phyloP scores from a whole-genome alignment of 192 early-diverging fungal species.

The Helicostylum pulchrum region DNA sequence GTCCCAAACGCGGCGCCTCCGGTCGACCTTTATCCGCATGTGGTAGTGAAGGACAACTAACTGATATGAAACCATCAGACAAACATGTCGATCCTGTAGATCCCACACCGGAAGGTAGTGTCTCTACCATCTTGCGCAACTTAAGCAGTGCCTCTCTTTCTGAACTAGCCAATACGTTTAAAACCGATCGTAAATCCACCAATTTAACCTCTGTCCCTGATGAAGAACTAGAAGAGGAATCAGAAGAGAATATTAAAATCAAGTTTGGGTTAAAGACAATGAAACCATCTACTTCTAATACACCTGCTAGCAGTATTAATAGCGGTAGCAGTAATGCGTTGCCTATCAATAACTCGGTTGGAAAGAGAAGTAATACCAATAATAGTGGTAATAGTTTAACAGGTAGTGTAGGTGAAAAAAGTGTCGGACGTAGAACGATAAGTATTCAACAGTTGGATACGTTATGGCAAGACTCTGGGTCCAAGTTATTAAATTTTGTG shows the following conservation, averaged over 20 bases:
- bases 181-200: slow-evolving; percentile 8
- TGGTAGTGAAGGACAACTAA: slow-evolving; percentile 27
- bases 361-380: neutral
- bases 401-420: slow-evolving; percentile 1
- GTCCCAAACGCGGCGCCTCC: slow-evolving; percentile 6
- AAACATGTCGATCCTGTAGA: neutral
- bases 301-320: slow-evolving; percentile 8
- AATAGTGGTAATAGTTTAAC: neutral
- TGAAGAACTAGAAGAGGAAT: neutral
- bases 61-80: neutral
- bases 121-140: slow-evolving; percentile 7
- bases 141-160: slow-evolving; percentile 9
- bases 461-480: slow-evolving; percentile 26
- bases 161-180: slow-evolving; percentile 4
- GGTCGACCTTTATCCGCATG: slow-evolving; percentile 22
- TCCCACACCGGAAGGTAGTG: slow-evolving; percentile 8
- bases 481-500: slow-evolving; percentile 27
- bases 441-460: slow-evolving; percentile 33
- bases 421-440: slow-evolving; percentile 18
- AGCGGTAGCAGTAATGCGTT: neutral
- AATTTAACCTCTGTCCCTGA: slow-evolving; percentile 2
- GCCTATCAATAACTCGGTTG: neutral
- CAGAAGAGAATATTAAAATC: neutral
- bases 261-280: slow-evolving; percentile 30
- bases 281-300: slow-evolving; percentile 20